Conservation (phyloP, 2,329 filamentous ascomycete genomes). For the Fusarium sp. region DNA sequence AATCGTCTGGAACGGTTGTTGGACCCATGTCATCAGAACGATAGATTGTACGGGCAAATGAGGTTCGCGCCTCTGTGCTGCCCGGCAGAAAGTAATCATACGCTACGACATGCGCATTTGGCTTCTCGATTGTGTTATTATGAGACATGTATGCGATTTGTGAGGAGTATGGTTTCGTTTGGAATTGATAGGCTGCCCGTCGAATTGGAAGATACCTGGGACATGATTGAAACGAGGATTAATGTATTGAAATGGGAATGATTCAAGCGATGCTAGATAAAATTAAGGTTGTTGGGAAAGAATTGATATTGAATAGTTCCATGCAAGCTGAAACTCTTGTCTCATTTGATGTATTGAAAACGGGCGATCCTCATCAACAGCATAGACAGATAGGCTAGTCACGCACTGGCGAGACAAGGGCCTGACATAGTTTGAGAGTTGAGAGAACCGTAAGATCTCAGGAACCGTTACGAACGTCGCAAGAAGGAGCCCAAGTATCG, state of each 20-base stretch:
- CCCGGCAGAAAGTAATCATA: constrained; percentile 48
- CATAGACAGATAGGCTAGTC: constrained; percentile 13
- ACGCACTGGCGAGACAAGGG: constrained; percentile 10
- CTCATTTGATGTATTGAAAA: constrained; percentile 22
- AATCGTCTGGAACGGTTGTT: constrained; percentile 36
- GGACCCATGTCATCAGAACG: constrained; percentile 45
- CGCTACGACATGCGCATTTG: constrained; percentile 46
- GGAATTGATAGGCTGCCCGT: neutral
- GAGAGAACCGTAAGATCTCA: constrained; percentile 6
- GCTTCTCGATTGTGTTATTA: constrained; percentile 15
- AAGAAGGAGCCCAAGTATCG: constrained; percentile 1
- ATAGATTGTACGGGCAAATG: constrained; percentile 54
- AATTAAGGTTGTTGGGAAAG: neutral
- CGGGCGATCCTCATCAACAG: constrained; percentile 5
- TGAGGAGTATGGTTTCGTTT: neutral
- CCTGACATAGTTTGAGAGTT: constrained; percentile 15
- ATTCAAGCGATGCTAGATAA: constrained; percentile 12
- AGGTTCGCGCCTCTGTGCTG: constrained; percentile 52
- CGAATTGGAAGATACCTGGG: constrained; percentile 4
- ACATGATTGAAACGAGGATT: constrained; percentile 12
- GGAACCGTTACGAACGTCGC: constrained; percentile 5
- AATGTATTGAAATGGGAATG: constrained; percentile 1
- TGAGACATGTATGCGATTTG: constrained; percentile 4
- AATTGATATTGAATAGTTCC: constrained; percentile 5
- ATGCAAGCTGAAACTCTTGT: constrained; percentile 14